A percentile compares a stretch with the other conserved stretches of the same genome.
Evolutionary conservation across 495 filamentous ascomycete species (phyloP).

Genomic region (Talaromyces stipitatus): DNA sequence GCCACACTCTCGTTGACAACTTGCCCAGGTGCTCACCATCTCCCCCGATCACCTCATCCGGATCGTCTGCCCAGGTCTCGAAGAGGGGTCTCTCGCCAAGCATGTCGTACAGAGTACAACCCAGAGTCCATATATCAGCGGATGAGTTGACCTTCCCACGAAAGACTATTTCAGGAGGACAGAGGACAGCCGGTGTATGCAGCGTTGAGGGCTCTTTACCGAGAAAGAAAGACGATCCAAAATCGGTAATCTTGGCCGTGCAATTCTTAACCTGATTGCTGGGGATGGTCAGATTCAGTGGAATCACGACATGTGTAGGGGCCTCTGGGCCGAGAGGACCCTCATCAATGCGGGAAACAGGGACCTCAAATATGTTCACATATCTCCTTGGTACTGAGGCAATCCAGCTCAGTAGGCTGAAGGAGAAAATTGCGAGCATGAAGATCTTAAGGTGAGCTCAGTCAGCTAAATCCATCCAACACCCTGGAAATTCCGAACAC

Average conservation of each 20-base stretch:
- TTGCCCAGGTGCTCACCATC: constrained; percentile 21
- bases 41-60: constrained; percentile 19
- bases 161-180: constrained; percentile 21
- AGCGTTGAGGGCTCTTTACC: constrained; percentile 13
- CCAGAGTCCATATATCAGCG: constrained; percentile 25
- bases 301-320: constrained; percentile 14
- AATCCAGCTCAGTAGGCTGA: constrained; percentile 10
- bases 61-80: constrained; percentile 19
- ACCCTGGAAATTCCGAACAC: constrained; percentile 5
- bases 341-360: constrained; percentile 17
- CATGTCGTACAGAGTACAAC: constrained; percentile 21
- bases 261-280: constrained; percentile 15
- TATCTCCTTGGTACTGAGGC: constrained; percentile 14
- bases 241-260: constrained; percentile 18
- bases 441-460: constrained; percentile 15
- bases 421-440: constrained; percentile 19
- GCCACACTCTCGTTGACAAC: constrained; percentile 18
- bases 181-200: constrained; percentile 16
- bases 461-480: constrained; percentile 5
- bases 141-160: constrained; percentile 16
- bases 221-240: constrained; percentile 16
- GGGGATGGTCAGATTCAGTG: constrained; percentile 13
- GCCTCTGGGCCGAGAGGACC: constrained; percentile 15
- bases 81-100: constrained; percentile 23
- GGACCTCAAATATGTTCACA: constrained; percentile 17